Evolutionary conservation across 768 basidiomycete species (phyloP).

Genomic region (Tylopilus subfusipes): DNA sequence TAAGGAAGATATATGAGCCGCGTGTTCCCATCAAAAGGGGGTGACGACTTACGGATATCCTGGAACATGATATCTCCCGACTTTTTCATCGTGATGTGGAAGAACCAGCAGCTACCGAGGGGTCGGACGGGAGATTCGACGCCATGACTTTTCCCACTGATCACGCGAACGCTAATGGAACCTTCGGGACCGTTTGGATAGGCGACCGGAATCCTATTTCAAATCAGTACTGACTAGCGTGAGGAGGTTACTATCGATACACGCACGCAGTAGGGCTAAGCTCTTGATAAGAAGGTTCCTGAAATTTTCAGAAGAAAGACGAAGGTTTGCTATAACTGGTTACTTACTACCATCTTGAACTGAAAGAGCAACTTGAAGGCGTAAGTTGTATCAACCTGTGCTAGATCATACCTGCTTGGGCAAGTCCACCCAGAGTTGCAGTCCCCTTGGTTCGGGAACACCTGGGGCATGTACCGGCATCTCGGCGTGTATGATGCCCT

Average conservation of each 20-base stretch:
- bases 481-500: conserved; percentile 79
- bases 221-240: neutral
- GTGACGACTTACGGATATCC: conserved; percentile 61
- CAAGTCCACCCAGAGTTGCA: conserved; percentile 87
- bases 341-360: conserved; percentile 71
- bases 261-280: conserved; percentile 58
- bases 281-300: conserved; percentile 85
- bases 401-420: conserved; percentile 53
- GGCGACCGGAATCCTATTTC: conserved; percentile 61
- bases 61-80: conserved; percentile 69
- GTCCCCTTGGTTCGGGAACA: conserved; percentile 68
- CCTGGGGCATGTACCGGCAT: conserved; percentile 81
- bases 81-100: conserved; percentile 69
- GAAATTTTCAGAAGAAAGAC: neutral
- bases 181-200: conserved; percentile 70
- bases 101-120: conserved; percentile 92
- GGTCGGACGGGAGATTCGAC: conserved; percentile 85
- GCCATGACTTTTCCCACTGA: conserved; percentile 86
- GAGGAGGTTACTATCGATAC: conserved; percentile 1
- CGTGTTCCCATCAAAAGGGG: neutral
- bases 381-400: conserved; percentile 9
- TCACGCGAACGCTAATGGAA: conserved; percentile 70
- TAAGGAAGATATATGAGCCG: conserved; percentile 25
- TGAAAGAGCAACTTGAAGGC: conserved; percentile 35
- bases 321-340: neutral